Conservation (phyloP, 768 basidiomycete species). For the Termitomyces sp. region DNA sequence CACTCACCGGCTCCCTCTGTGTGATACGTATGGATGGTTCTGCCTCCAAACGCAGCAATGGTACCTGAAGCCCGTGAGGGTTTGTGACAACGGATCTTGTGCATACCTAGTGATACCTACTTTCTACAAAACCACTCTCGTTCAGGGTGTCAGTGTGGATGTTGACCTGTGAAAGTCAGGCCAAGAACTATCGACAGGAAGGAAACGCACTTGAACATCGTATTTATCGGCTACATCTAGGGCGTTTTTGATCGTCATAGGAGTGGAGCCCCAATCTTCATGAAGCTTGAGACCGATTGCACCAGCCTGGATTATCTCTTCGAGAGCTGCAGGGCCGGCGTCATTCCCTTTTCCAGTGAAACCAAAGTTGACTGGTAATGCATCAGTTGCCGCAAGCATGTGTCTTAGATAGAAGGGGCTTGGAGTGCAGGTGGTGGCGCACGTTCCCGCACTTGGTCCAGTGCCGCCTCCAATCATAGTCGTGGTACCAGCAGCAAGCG, state of each 20-base stretch:
- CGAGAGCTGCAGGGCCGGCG: conserved; percentile 63
- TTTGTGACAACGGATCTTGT: background rate
- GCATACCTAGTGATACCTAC: conserved; percentile 34
- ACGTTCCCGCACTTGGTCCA: conserved; percentile 85
- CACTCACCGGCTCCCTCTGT: conserved; percentile 84
- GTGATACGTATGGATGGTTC: conserved; percentile 97
- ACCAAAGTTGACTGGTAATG: conserved; percentile 84
- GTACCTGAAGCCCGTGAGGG: conserved; percentile 50
- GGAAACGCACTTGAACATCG: conserved; percentile 76
- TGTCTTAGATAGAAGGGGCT: conserved; percentile 84
- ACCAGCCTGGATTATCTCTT: conserved; percentile 16
- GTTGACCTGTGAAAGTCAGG: conserved; percentile 49
- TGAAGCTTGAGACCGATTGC: conserved; percentile 81
- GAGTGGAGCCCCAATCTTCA: conserved; percentile 96
- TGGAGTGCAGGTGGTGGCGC: conserved; percentile 93
- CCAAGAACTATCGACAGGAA: background rate
- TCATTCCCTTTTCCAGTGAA: conserved; percentile 99
- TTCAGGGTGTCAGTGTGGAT: conserved; percentile 98
- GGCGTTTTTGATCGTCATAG: conserved; percentile 70
- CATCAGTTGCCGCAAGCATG: conserved; percentile 92
- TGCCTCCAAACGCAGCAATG: conserved; percentile 80
- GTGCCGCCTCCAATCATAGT: conserved; percentile 97
- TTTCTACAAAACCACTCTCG: conserved; percentile 96
- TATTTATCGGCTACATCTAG: conserved; percentile 83
- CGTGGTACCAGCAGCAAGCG: conserved; percentile 78